Conservation (phyloP, 495 filamentous ascomycete species). For the Glonium stellatum region DNA sequence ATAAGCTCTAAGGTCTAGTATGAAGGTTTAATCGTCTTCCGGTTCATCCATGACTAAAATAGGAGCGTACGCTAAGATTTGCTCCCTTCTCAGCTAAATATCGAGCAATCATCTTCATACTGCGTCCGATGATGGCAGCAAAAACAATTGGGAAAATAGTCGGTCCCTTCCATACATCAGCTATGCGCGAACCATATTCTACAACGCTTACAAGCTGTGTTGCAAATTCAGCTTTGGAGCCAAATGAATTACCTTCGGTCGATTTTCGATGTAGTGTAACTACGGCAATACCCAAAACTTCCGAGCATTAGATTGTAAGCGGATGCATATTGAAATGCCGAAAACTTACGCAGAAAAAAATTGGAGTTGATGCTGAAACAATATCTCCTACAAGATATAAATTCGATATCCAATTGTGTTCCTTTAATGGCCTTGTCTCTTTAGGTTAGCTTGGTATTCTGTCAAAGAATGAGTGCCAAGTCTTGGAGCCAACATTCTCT, state of each 20-base stretch:
- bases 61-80: conserved; percentile 17
- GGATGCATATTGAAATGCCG: neutral
- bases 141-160: conserved; percentile 29
- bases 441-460: conserved; percentile 14
- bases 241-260: conserved; percentile 17
- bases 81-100: conserved; percentile 22
- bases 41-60: neutral
- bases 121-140: conserved; percentile 20
- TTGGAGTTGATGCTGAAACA: conserved; percentile 14
- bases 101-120: conserved; percentile 21
- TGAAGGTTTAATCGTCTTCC: neutral
- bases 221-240: conserved; percentile 17
- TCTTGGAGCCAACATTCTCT: neutral
- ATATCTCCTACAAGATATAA: conserved; percentile 19
- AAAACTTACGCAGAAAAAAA: conserved; percentile 24
- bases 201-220: conserved; percentile 14
- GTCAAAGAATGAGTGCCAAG: neutral
- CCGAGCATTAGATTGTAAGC: neutral
- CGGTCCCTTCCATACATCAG: conserved; percentile 19
- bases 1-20: conserved; percentile 20
- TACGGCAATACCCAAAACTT: conserved; percentile 19
- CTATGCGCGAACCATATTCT: neutral
- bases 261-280: conserved; percentile 17
- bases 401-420: conserved; percentile 15
- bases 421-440: conserved; percentile 12